phyloP scores from a whole-genome alignment of 257 asterid genomes.

The Solanum lycopersicoides region DNA sequence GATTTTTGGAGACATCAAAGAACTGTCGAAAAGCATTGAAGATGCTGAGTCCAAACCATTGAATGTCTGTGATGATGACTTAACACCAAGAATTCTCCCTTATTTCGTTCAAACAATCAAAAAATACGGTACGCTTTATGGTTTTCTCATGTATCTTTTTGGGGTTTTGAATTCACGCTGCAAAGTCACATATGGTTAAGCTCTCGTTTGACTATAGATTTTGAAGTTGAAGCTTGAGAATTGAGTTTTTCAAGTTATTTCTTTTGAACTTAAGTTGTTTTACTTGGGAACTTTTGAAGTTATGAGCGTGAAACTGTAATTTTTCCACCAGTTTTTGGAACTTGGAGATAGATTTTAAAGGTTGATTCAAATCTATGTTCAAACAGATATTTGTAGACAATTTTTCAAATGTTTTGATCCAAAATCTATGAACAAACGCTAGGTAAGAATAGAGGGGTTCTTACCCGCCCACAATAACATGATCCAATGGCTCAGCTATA shows the following conservation, averaged over 20 bases:
- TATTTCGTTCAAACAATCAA: not conserved
- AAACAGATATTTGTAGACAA: not conserved
- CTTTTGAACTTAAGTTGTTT: not conserved
- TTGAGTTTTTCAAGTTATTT: not conserved
- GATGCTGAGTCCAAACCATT: slow-evolving; percentile 26
- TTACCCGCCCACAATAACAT: not conserved
- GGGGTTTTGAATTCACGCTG: not conserved
- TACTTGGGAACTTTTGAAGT: not conserved
- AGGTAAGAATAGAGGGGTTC: not conserved
- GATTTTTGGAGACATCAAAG: slow-evolving; percentile 26
- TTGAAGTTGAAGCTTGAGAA: not conserved
- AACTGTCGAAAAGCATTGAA: not conserved
- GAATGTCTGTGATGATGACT: slow-evolving; percentile 17
- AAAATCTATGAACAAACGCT: not conserved
- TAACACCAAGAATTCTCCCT: slow-evolving; percentile 19
- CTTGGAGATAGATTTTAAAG: not conserved
- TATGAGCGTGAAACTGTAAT: not conserved
- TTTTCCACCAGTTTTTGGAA: not conserved
- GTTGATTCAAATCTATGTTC: not conserved
- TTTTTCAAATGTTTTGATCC: not conserved
- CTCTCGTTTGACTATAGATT: not conserved
- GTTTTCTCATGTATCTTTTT: not conserved
- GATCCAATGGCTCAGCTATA: not conserved
- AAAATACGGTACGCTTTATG: slow-evolving; percentile 15
- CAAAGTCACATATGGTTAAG: not conserved